Evolutionary conservation across 257 asterid species (phyloP).

Genomic region (Solanum virginianum): DNA sequence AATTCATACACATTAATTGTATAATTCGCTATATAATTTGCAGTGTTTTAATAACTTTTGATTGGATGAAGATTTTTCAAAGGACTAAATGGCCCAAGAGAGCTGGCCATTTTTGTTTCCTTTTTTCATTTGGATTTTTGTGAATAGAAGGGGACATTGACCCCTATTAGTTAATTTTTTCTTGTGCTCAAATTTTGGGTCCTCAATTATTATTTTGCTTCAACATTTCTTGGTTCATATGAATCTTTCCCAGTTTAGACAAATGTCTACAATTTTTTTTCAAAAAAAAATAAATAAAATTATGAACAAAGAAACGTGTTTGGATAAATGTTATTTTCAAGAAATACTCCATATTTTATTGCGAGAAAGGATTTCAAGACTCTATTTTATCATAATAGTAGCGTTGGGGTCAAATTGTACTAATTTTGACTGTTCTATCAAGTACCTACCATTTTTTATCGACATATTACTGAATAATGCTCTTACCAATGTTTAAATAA

Average conservation of each 20-base stretch:
- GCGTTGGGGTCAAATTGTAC: not conserved
- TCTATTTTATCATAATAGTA: not conserved
- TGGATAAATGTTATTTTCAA: not conserved
- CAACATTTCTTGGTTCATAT: not conserved
- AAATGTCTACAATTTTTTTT: not conserved
- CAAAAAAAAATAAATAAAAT: not conserved
- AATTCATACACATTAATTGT: too few species aligned
- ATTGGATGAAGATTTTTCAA: not conserved
- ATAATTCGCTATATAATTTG: too few species aligned
- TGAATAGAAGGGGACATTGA: conserved; percentile 7
- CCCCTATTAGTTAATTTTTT: not conserved
- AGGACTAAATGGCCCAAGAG: not conserved
- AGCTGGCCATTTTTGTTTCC: conserved; percentile 20
- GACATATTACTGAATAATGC: not conserved
- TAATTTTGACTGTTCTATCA: not conserved
- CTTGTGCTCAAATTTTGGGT: not conserved
- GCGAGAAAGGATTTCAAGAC: not conserved
- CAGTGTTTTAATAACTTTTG: not conserved
- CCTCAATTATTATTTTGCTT: not conserved
- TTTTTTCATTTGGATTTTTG: not conserved
- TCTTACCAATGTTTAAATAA: not conserved
- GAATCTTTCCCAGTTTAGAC: not conserved
- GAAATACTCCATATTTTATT: not conserved
- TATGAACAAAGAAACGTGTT: not conserved
- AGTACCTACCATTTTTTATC: not conserved